Percentiles rank a stretch among this genome's conserved stretches.
Evolutionary conservation across 2,329 filamentous ascomycete genomes (phyloP).

Genomic region (Lizonia empirigonia): DNA sequence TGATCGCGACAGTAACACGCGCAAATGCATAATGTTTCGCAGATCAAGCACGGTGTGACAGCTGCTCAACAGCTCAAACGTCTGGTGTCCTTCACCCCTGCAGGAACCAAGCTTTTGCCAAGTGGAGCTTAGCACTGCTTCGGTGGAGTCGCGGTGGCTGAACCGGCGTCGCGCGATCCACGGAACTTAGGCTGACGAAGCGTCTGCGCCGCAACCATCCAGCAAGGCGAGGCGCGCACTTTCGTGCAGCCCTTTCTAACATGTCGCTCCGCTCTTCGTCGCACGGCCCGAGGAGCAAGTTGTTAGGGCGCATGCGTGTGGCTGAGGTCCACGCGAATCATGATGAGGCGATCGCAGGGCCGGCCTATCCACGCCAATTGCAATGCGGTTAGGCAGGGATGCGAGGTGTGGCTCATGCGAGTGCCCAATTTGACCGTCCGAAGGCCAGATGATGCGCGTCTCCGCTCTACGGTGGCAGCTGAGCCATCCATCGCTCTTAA

Average conservation of each 20-base stretch:
- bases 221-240: background rate
- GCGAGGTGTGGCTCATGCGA: slow-evolving; percentile 14
- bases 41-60: slow-evolving; percentile 4
- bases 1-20: background rate
- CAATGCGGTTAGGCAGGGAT: background rate
- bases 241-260: background rate
- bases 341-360: too few species aligned
- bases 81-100: slow-evolving; percentile 1
- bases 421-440: slow-evolving; percentile 5
- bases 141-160: slow-evolving; percentile 5
- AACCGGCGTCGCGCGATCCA: background rate
- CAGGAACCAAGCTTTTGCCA: slow-evolving; percentile 29
- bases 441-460: slow-evolving; percentile 11
- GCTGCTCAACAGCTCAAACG: slow-evolving; percentile 2
- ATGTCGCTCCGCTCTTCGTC: background rate
- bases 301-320: background rate
- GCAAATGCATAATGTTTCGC: background rate
- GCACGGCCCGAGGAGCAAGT: slow-evolving; percentile 1
- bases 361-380: slow-evolving; percentile 19
- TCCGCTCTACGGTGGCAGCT: slow-evolving; percentile 11
- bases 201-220: slow-evolving; percentile 8
- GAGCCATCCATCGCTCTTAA: slow-evolving; percentile 10
- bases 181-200: background rate
- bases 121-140: slow-evolving; percentile 26
- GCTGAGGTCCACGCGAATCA: too few species aligned